A percentile compares a stretch with the other conserved stretches of the same genome.
phyloP scores from a whole-genome alignment of 1,139 yeast genomes.

The Candida pseudocylindracea region DNA sequence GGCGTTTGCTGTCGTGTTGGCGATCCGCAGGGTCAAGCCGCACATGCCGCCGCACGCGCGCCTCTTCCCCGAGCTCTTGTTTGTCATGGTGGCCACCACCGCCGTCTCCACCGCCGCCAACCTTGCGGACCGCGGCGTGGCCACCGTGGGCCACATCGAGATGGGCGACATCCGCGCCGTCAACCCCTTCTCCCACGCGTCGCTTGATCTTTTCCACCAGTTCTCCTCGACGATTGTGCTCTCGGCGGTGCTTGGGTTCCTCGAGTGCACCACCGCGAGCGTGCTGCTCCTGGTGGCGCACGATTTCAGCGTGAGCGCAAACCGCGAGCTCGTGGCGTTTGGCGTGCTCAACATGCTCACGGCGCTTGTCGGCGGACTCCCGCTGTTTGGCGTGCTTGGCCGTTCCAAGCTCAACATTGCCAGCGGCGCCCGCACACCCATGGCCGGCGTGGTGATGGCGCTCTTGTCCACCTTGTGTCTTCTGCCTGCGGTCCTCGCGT shows the following conservation, averaged over 20 bases:
- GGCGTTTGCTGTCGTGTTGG: slow-evolving; percentile 8
- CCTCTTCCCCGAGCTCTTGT: slow-evolving; percentile 12
- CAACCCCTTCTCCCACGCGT: slow-evolving; percentile 3
- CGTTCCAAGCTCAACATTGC: slow-evolving; percentile 12
- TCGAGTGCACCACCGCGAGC: slow-evolving; percentile 14
- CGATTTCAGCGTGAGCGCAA: slow-evolving; percentile 11
- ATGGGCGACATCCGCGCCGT: slow-evolving; percentile 1
- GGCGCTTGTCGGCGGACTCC: slow-evolving; percentile 12
- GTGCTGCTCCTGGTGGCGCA: slow-evolving; percentile 12
- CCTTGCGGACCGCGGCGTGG: slow-evolving; percentile 11
- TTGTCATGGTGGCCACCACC: slow-evolving; percentile 12
- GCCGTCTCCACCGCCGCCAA: slow-evolving; percentile 6
- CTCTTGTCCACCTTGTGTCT: slow-evolving; percentile 5
- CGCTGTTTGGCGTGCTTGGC: slow-evolving; percentile 16
- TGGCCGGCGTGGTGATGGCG: slow-evolving; percentile 12
- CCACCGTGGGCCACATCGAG: slow-evolving; percentile 9
- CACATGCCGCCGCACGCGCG: slow-evolving; percentile 4
- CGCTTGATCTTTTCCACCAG: slow-evolving; percentile 5
- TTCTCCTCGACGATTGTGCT: slow-evolving; percentile 10
- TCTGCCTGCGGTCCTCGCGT: background rate
- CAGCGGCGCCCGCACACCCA: slow-evolving; percentile 14
- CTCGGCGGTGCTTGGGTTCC: slow-evolving; percentile 12
- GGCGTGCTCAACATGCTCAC: slow-evolving; percentile 10
- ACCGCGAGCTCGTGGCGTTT: slow-evolving; percentile 13
- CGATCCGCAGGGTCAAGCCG: slow-evolving; percentile 4